Evolutionary conservation across 495 filamentous ascomycete species (phyloP).

Genomic region (Melanomma pulvis-pyrius): DNA sequence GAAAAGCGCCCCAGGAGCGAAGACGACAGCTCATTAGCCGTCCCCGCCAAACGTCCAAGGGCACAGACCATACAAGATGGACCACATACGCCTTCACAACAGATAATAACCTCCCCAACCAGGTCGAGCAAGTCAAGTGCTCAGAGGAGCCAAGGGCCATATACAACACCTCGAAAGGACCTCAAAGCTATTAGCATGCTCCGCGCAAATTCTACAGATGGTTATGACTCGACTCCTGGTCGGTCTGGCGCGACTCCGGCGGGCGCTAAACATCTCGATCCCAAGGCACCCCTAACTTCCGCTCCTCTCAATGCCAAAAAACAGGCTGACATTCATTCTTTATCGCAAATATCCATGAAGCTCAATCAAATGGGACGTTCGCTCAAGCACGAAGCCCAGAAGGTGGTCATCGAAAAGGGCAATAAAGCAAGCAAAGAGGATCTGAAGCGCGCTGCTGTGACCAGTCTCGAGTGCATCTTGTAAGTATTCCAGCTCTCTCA

Average conservation of each 20-base stretch:
- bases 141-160: conserved; percentile 29
- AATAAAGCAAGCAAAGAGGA: conserved; percentile 16
- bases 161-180: conserved; percentile 34
- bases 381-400: conserved; percentile 32
- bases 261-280: conserved; percentile 18
- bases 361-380: conserved; percentile 29
- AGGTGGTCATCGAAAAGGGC: conserved; percentile 18
- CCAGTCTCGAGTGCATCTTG: conserved; percentile 35
- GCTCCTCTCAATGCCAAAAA: conserved; percentile 22
- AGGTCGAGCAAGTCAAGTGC: conserved; percentile 36
- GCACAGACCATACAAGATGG: conserved; percentile 13
- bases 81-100: conserved; percentile 29
- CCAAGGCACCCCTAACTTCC: conserved; percentile 27
- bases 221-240: conserved; percentile 31
- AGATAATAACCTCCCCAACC: conserved; percentile 31
- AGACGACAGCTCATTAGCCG: conserved; percentile 24
- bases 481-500: conserved; percentile 2
- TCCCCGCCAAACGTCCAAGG: conserved; percentile 33
- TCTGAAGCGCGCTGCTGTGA: conserved; percentile 28
- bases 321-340: conserved; percentile 21
- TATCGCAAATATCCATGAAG: conserved; percentile 14
- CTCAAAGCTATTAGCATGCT: conserved; percentile 32
- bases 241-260: conserved; percentile 28
- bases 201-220: conserved; percentile 24
- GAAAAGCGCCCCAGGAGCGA: conserved; percentile 35